Evolutionary conservation across 164 flowering plant genomes (phyloP).

Genomic region (Santalum album): DNA sequence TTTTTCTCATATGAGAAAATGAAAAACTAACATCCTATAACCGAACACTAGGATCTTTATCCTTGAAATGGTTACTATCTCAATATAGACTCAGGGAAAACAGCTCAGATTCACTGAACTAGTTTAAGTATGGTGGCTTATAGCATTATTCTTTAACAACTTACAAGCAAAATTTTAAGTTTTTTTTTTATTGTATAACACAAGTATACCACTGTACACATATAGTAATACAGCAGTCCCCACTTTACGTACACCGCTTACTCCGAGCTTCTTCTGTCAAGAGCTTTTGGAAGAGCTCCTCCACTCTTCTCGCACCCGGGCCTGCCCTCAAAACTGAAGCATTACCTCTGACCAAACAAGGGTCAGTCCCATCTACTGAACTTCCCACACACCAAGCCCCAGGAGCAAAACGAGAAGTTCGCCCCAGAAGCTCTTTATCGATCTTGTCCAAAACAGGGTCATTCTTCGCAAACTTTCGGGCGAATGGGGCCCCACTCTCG

Average conservation of each 20-base stretch:
- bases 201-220: slow-evolving; percentile 19
- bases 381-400: slow-evolving; percentile 89
- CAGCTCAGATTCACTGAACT: too few relatives aligned
- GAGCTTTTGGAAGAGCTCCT: slow-evolving; percentile 35
- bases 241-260: slow-evolving; percentile 39
- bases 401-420: slow-evolving; percentile 52
- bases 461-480: slow-evolving; percentile 72
- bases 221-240: slow-evolving; percentile 2
- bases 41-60: too few relatives aligned
- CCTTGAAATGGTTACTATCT: too few relatives aligned
- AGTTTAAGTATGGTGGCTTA: too few relatives aligned
- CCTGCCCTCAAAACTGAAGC: slow-evolving; percentile 68
- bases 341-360: slow-evolving; percentile 59
- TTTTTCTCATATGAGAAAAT: too few relatives aligned
- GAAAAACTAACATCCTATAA: too few relatives aligned
- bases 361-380: slow-evolving; percentile 50
- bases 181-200: slow-evolving; percentile 8
- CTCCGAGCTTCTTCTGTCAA: slow-evolving; percentile 40
- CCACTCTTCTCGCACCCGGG: slow-evolving; percentile 62
- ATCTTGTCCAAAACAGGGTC: slow-evolving; percentile 87
- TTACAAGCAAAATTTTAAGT: neutral
- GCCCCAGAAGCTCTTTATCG: slow-evolving; percentile 64
- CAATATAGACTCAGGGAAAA: too few relatives aligned
- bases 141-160: neutral
- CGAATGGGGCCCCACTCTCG: slow-evolving; percentile 84